Conservation (phyloP, 768 basidiomycete species). For the Sistotremastrum suecicum region DNA sequence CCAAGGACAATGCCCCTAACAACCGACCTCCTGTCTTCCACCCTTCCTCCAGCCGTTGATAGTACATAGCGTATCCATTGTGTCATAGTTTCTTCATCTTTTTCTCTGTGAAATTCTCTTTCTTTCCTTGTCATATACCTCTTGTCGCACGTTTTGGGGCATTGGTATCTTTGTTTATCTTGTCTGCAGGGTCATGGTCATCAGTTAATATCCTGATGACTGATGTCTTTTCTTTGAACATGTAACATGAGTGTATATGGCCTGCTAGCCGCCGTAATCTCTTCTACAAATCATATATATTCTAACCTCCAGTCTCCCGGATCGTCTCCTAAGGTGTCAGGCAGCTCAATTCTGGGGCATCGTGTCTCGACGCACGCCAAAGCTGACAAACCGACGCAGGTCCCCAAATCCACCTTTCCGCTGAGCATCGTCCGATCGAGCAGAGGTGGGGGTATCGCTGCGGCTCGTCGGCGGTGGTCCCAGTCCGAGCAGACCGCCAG, state of each 20-base stretch:
- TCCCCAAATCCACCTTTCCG: constrained; percentile 80
- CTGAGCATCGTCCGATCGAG: constrained; percentile 26
- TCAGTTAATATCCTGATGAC: constrained; percentile 4
- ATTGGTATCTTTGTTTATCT: no score
- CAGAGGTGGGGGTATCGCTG: constrained; percentile 27
- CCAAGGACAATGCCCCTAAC: constrained; percentile 28
- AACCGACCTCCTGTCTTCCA: constrained; percentile 25
- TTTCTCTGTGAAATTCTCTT: constrained; percentile 5
- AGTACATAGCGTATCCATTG: neutral
- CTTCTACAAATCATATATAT: no score
- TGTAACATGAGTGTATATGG: constrained; percentile 32
- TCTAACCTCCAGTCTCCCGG: no score
- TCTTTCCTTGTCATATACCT: neutral
- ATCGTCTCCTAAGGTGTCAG: neutral
- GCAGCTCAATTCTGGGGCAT: constrained; percentile 4
- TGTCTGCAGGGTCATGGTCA: no score
- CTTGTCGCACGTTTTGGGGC: no score
- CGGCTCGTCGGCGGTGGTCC: constrained; percentile 50
- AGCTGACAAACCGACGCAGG: constrained; percentile 77
- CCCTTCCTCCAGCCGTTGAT: neutral
- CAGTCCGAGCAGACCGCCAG: constrained; percentile 46
- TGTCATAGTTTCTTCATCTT: constrained; percentile 8
- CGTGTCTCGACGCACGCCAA: constrained; percentile 69
- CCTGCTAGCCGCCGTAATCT: constrained; percentile 9
- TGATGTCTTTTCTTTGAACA: constrained; percentile 14